A percentile compares a stretch with the other conserved stretches of the same genome.
Evolutionary conservation across 148 eudicot genomes (phyloP).

Genomic region (Vaccinium myrtillus): DNA sequence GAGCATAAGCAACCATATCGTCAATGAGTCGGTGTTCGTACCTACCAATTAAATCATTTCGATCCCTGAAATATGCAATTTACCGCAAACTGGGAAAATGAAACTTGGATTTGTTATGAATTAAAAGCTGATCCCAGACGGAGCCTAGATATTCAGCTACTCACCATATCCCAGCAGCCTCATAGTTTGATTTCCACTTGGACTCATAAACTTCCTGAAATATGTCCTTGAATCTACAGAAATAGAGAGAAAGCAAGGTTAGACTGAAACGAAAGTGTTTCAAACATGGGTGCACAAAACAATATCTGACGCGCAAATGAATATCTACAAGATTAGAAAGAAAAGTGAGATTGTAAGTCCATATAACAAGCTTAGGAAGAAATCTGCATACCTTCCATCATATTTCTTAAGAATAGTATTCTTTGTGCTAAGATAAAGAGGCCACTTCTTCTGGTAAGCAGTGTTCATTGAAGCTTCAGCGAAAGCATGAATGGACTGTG

Average conservation of each 20-base stretch:
- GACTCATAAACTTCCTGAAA: constrained; percentile 74
- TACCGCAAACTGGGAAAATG: neutral
- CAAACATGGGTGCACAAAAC: neutral
- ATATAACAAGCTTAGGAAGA: constrained; percentile 10
- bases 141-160: constrained; percentile 13
- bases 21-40: constrained; percentile 83
- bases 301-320: neutral
- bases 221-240: constrained; percentile 69
- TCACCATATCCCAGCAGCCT: constrained; percentile 72
- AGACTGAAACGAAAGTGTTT: neutral
- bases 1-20: constrained; percentile 86
- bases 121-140: neutral
- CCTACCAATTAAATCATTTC: constrained; percentile 37
- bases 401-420: constrained; percentile 82
- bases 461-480: constrained; percentile 81
- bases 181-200: constrained; percentile 64
- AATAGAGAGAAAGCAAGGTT: neutral
- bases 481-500: constrained; percentile 63
- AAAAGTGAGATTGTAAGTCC: neutral
- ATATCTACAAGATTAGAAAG: neutral
- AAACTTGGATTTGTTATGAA: neutral
- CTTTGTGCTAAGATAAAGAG: constrained; percentile 81
- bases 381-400: constrained; percentile 60
- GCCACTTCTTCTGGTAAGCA: constrained; percentile 73
- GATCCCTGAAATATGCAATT: neutral